These are phyloP conservation scores for Aciculoconidium aculeatum DNA, from an alignment of 805 yeast genomes.

Conservation along the genomic window DNA sequence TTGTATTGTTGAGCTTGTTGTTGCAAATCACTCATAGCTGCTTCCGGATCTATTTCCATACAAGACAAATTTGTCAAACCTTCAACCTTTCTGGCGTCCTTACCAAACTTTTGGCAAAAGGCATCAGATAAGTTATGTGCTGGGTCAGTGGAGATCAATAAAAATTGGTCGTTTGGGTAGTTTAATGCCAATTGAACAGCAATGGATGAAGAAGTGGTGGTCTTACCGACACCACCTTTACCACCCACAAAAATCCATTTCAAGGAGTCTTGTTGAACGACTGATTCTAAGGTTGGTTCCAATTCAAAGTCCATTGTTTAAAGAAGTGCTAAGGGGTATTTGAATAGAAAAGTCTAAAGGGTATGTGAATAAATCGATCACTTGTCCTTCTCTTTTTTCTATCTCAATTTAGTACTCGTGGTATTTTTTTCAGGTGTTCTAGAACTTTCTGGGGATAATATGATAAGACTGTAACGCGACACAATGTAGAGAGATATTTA, in stretches of 20 bases:
- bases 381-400: too few relatives aligned
- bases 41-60: constrained; percentile 98
- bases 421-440: too few relatives aligned
- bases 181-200: constrained; percentile 88
- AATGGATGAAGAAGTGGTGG: constrained; percentile 93
- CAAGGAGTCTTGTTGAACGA: constrained; percentile 58
- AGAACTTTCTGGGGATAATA: too few relatives aligned
- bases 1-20: constrained; percentile 52
- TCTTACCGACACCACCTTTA: constrained; percentile 99
- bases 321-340: too few relatives aligned
- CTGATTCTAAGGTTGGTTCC: constrained; percentile 67
- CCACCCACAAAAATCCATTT: constrained; percentile 99
- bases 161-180: constrained; percentile 74
- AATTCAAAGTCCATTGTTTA: constrained; percentile 53
- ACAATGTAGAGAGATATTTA: too few relatives aligned
- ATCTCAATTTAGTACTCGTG: too few relatives aligned
- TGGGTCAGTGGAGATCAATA: constrained; percentile 94
- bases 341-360: too few relatives aligned
- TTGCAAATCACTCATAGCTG: constrained; percentile 82
- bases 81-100: constrained; percentile 90
- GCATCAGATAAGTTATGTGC: constrained; percentile 98
- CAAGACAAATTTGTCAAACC: constrained; percentile 86
- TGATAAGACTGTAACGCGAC: too few relatives aligned
- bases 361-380: too few relatives aligned
- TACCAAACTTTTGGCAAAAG: constrained; percentile 95